phyloP scores from a whole-genome alignment of 2,329 filamentous ascomycete species.

The Hymenoscyphus fraxineus region DNA sequence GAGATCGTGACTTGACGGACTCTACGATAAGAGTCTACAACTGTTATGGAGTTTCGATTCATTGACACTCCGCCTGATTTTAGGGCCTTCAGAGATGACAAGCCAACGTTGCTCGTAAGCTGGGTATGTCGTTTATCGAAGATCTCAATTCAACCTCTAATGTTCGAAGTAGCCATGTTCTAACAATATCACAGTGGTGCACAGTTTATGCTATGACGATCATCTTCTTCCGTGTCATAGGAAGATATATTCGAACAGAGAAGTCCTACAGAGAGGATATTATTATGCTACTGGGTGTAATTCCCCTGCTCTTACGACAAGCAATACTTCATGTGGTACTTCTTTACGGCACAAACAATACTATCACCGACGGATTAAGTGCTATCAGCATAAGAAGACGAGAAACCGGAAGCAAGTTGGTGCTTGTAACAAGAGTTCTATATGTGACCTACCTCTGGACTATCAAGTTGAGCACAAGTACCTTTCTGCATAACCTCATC shows the following conservation, averaged over 20 bases:
- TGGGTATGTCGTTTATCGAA: conserved; percentile 47
- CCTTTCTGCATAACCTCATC: conserved; percentile 83
- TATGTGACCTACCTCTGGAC: conserved; percentile 90
- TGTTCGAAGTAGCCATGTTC: background rate
- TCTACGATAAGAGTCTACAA: background rate
- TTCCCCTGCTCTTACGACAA: conserved; percentile 82
- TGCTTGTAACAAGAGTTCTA: conserved; percentile 75
- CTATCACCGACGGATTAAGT: conserved; percentile 51
- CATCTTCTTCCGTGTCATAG: conserved; percentile 72
- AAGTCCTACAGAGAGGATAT: conserved; percentile 83
- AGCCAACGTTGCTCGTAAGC: conserved; percentile 84
- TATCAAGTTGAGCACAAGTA: conserved; percentile 81
- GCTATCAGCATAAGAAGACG: conserved; percentile 57
- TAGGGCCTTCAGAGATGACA: conserved; percentile 48
- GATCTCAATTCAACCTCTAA: background rate
- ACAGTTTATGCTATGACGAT: conserved; percentile 77
- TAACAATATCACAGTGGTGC: conserved; percentile 55
- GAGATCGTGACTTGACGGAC: background rate
- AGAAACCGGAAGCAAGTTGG: conserved; percentile 72
- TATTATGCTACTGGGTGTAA: conserved; percentile 72
- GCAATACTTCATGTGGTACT: conserved; percentile 79
- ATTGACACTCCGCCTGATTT: conserved; percentile 24
- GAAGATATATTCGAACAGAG: conserved; percentile 82
- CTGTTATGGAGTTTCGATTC: conserved; percentile 27
- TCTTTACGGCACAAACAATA: conserved; percentile 88